Base-by-base conservation (phyloP, 108 stramenopile genomes). In the Nitzschia inconspicua region DNA sequence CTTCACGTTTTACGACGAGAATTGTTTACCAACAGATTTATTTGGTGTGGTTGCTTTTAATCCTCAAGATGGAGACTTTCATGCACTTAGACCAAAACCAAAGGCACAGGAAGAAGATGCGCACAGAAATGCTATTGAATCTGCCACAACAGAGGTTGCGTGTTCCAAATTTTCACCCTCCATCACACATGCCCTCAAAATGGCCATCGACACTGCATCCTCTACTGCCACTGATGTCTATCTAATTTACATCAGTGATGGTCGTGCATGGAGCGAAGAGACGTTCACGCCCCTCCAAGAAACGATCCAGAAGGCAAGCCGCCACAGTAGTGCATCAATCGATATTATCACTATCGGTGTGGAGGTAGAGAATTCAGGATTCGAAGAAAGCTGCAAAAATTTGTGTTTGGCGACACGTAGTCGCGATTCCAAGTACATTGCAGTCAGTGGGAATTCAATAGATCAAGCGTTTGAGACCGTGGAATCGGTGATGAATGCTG, bases 191-290 rank as follows among this genome's bases (percentile, higher is more conserved):
- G 65, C 65, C 2, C 36, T 66, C 50, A 35, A 57, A 7, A 57
- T 66, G 65, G 56, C 55, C n/a, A 26, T 52, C 7, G 44, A 44
- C 24, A 36, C 46, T 19, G 55, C 54, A 19, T 8, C 54, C 9
- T 57, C 65, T 1, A 43, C 54, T 13, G 23, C 65, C 24, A 57
- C 47, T 20, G 65, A 66, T 26, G 65, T 66, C 8, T 66, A 28
- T 36, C 44, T 66, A 36, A 37, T 66, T 27, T 66, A 53, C 56
- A 55, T 66, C 19, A 66, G 56, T 35, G 65, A 66, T 49, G 65
- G 65, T 14, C 47, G 54, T 14, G 29, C 54, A 7, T 66, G 55
- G 54, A 56, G 57, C 20, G 24, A 18, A 18, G 14, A 7, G 2
- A 24, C 36, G 2, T 66, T 46, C 36, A 2, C 19, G 4, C 39